Evolutionary conservation across 176 grass and related monocot genomes (phyloP).

Genomic region (Carex parvula): DNA sequence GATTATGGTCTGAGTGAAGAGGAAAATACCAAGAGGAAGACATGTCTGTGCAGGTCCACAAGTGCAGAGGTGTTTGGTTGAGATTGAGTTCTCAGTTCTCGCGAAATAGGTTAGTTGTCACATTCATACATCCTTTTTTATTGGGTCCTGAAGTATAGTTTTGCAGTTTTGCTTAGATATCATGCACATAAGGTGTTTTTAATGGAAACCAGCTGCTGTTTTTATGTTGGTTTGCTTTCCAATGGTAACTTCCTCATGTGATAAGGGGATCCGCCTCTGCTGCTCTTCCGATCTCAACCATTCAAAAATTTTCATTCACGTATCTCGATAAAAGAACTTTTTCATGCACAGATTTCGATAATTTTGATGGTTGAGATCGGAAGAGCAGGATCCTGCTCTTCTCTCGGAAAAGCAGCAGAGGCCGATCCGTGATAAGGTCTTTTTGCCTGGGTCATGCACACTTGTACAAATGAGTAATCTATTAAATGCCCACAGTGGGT

Average conservation of each 20-base stretch:
- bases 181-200: background rate
- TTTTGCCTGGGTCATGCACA: background rate
- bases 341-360: too few relatives aligned
- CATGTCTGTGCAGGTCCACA: constrained; percentile 42
- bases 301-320: too few relatives aligned
- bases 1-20: constrained; percentile 52
- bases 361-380: too few relatives aligned
- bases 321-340: too few relatives aligned
- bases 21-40: constrained; percentile 9
- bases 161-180: background rate
- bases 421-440: background rate
- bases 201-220: background rate
- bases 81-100: background rate
- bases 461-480: background rate
- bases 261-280: too few relatives aligned
- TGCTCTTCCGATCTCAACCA: too few relatives aligned
- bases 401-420: too few relatives aligned
- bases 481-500: background rate
- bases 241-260: background rate
- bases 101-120: background rate
- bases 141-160: background rate
- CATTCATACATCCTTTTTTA: background rate
- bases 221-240: background rate
- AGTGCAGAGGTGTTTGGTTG: constrained; percentile 59
- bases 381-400: too few relatives aligned